Percentiles rank a stretch among this genome's conserved stretches.
phyloP scores from a whole-genome alignment of 139 green algal genomes.

The Chlorella ohadii region DNA sequence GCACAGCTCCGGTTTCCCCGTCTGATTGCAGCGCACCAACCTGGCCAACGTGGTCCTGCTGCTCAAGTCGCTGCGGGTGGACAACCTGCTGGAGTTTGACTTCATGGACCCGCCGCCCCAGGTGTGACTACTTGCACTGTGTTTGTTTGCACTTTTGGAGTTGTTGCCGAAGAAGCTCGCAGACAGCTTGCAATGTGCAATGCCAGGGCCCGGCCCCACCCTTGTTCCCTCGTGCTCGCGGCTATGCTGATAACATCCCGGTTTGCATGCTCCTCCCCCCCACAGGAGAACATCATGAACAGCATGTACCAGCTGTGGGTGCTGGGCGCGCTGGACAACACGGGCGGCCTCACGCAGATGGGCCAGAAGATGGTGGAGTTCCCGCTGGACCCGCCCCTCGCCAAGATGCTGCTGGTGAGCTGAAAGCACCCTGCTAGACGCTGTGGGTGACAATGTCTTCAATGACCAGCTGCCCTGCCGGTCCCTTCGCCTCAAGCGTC shows the following conservation, averaged over 20 bases:
- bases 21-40: conserved; percentile 98
- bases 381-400: conserved; percentile 95
- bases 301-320: conserved; percentile 98
- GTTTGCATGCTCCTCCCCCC: not conserved
- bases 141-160: too few relatives aligned
- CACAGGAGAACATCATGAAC: conserved; percentile 96
- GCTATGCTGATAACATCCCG: too few relatives aligned
- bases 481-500: too few relatives aligned
- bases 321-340: conserved; percentile 89
- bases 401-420: conserved; percentile 93
- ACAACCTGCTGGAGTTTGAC: conserved; percentile 97
- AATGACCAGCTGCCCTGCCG: too few relatives aligned
- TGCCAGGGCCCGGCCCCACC: too few relatives aligned
- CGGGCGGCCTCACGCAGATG: conserved; percentile 67
- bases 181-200: too few relatives aligned
- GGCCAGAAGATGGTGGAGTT: conserved; percentile 97
- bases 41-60: conserved; percentile 98
- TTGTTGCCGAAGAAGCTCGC: too few relatives aligned
- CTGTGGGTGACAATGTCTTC: too few relatives aligned
- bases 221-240: too few relatives aligned
- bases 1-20: too few relatives aligned
- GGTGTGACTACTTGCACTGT: not conserved
- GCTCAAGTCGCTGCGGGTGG: conserved; percentile 93
- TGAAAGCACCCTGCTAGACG: too few relatives aligned
- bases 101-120: conserved; percentile 95